phyloP scores from a whole-genome alignment of 495 filamentous ascomycete species.

The Penicillium cinerascens region DNA sequence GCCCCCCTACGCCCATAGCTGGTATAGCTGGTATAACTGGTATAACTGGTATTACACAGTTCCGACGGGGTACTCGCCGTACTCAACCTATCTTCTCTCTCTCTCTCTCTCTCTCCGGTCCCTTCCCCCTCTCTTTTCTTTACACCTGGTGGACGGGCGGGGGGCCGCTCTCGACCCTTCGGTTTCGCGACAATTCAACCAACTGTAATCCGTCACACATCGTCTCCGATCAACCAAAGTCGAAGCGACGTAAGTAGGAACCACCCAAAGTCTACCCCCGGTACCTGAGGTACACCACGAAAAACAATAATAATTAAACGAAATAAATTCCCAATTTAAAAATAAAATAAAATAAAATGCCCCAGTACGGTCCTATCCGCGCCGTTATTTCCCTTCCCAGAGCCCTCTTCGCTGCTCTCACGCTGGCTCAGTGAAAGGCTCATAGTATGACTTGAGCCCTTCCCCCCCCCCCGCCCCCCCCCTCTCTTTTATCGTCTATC shows the following conservation, averaged over 20 bases:
- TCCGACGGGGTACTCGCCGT: constrained; percentile 7
- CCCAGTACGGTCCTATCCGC: constrained; percentile 19
- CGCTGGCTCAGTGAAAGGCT: not conserved
- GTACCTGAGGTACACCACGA: not conserved
- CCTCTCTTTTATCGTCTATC: constrained; percentile 4
- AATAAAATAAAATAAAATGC: not conserved
- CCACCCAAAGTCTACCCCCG: not conserved
- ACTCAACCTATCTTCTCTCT: not conserved
- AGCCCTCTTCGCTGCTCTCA: constrained; percentile 1
- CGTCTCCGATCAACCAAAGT: not conserved
- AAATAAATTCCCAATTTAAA: not conserved
- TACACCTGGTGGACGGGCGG: not conserved
- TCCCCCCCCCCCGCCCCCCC: constrained; percentile 1
- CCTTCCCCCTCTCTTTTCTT: not conserved
- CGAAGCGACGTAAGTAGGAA: not conserved
- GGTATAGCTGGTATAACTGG: constrained; percentile 15
- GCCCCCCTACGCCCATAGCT: not conserved
- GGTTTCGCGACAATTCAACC: not conserved
- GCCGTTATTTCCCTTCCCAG: constrained; percentile 25
- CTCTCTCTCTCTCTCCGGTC: not conserved
- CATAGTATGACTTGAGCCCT: constrained; percentile 11
- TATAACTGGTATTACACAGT: constrained; percentile 16
- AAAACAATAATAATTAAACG: not conserved
- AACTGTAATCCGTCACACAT: not conserved
- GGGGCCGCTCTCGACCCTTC: not conserved